Evolutionary conservation across 2,329 filamentous ascomycete species (phyloP).

Genomic region (Phyllosticta citriasiana): DNA sequence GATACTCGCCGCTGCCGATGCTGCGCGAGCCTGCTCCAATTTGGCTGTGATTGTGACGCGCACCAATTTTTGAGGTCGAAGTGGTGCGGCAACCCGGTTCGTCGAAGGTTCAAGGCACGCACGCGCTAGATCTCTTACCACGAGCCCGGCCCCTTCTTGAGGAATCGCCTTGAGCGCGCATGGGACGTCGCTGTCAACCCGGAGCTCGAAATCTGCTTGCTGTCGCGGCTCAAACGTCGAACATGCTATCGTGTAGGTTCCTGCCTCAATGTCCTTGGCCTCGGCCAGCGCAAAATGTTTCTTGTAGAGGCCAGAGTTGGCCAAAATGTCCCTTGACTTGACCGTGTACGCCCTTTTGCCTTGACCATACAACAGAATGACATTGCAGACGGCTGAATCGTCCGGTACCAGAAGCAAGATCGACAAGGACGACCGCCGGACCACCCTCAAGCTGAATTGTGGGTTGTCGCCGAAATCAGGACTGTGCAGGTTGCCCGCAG

Average conservation of each 20-base stretch:
- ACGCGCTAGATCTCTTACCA: conserved; percentile 50
- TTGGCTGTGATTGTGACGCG: conserved; percentile 48
- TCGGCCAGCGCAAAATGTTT: conserved; percentile 66
- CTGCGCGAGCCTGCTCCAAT: conserved; percentile 21
- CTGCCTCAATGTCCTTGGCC: conserved; percentile 50
- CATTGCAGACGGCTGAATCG: conserved; percentile 64
- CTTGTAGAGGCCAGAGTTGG: conserved; percentile 80
- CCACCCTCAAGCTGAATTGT: conserved; percentile 62
- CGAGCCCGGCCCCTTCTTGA: conserved; percentile 63
- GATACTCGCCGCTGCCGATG: background rate
- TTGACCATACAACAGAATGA: conserved; percentile 71
- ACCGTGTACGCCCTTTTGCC: conserved; percentile 63
- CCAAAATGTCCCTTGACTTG: conserved; percentile 65
- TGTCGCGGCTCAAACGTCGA: conserved; percentile 83
- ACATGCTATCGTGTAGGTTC: conserved; percentile 77
- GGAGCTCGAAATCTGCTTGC: conserved; percentile 61
- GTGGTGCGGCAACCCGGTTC: conserved; percentile 44
- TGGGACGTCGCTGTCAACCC: conserved; percentile 55
- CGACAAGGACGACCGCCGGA: conserved; percentile 51
- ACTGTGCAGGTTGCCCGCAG: conserved; percentile 74
- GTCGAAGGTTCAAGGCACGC: conserved; percentile 41
- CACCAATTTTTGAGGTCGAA: conserved; percentile 47
- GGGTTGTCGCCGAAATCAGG: conserved; percentile 75
- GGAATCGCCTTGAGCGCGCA: conserved; percentile 52
- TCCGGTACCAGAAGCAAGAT: conserved; percentile 62